Evolutionary conservation across 306 rosid genomes (phyloP).

Genomic region (Lupinus albus): DNA sequence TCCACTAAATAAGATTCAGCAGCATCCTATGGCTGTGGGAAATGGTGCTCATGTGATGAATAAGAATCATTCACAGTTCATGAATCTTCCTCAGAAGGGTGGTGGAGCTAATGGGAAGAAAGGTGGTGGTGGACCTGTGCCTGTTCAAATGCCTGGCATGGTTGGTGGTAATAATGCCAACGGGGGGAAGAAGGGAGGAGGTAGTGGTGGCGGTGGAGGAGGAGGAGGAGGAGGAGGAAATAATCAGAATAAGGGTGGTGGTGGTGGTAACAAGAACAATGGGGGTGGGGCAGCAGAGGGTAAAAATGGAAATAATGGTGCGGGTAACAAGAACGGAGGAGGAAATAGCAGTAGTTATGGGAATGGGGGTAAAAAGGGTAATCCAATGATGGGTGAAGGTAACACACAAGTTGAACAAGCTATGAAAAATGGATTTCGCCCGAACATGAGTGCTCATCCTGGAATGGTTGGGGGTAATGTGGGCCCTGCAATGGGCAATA

Average conservation of each 20-base stretch:
- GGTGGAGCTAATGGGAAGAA: constrained; percentile 46
- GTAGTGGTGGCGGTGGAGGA: too few species aligned
- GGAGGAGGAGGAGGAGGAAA: constrained; percentile 29
- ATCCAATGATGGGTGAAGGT: constrained; percentile 42
- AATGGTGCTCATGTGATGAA: constrained; percentile 54
- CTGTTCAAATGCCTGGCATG: constrained; percentile 41
- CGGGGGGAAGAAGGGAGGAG: constrained; percentile 56
- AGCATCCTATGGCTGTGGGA: constrained; percentile 46
- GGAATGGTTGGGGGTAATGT: constrained; percentile 46
- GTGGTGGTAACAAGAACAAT: constrained; percentile 35
- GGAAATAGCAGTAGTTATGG: background rate
- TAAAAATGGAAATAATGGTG: constrained; percentile 15
- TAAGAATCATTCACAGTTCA: constrained; percentile 44
- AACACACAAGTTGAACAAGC: constrained; percentile 41
- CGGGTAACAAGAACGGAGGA: constrained; percentile 40
- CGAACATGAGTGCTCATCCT: constrained; percentile 55
- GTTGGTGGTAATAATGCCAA: constrained; percentile 45
- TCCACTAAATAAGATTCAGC: constrained; percentile 44
- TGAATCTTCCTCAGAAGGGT: constrained; percentile 54
- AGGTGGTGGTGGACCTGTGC: constrained; percentile 32
- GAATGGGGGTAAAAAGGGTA: constrained; percentile 47
- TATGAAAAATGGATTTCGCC: constrained; percentile 44
- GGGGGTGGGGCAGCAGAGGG: background rate
- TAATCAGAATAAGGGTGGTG: constrained; percentile 33
- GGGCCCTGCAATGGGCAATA: constrained; percentile 47